Base-by-base conservation (phyloP, 441 rosid species). In the Pelargonium citronellum region DNA sequence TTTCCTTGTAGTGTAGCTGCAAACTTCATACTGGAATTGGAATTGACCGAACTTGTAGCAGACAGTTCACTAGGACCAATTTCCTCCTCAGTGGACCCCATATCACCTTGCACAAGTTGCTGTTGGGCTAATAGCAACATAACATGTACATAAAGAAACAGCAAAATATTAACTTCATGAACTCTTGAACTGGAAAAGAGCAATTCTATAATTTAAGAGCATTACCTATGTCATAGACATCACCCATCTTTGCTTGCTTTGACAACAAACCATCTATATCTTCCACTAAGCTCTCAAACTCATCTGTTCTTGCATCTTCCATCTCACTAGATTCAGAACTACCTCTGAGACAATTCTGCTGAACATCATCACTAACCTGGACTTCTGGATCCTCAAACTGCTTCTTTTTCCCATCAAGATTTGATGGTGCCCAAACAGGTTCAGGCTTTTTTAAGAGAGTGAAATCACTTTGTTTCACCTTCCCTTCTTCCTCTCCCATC, bases 371-470 rank as follows among this genome's bases (percentile, higher is more conserved):
- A 4, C 46, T 27, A 63, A 63, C 49, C 20, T 7, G 61, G 10
- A 58, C 68, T 37, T 75, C 77, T 46, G 70, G 24, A 67, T 51
- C 77, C 58, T 62, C 76, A 46, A 65, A 69, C 9, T 69, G 73
- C 70, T 71, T 75, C n/a, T 71, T 72, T 62, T 64, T 44, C 19
- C 69, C 80, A 61, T 74, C 76, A 41, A 69, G 63, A 73, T 74
- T 68, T 17, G 68, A 37, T 65, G 69, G 20, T 37, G 8, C 41
- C 41, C 41, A 37, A 37, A 37, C 41, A 2, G 41, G 7, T 37
- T 82, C 81, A 51, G 91, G 87, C 83, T 81, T 94, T 73, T 85
- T 74, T 46, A 84, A 72, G 27, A 87, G 79, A 27, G 88, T 86
- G 76, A 80, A 85, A 77, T 85, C 85, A 72, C 76, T 80, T 73